Base-by-base conservation (phyloP, 495 filamentous ascomycete species). In the Venustampulla echinocandica region DNA sequence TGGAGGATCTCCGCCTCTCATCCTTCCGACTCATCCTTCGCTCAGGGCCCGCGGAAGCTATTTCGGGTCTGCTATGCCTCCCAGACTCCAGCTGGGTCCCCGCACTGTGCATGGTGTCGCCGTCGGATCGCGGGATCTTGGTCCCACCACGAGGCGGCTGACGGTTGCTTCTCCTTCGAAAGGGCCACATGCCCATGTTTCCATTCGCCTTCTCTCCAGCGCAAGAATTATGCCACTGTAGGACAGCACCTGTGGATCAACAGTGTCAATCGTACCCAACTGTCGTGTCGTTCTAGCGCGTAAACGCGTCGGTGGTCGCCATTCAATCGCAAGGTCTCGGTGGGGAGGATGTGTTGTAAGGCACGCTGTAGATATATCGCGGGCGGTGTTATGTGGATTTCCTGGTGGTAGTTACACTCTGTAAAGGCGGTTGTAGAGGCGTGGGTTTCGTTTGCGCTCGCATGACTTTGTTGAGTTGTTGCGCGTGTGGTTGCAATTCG, bases 141-240 rank as follows among this genome's bases (percentile, higher is more conserved):
- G 65, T 64, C 48, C 58, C 66, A 30, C 62, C 60, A 23, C 61
- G 57, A 30, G 64, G 55, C 51, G 65, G 66, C 54, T 64, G 69
- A 54, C 69, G 64, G 47, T 67, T 65, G 68, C 70, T 79, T 61
- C 72, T 84, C 46, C 82, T 80, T 63, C 82, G 73, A 63, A 87
- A 89, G 25, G 80, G 84, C 84, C 84, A 89, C 68, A 87, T 68
- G 59, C 77, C 76, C 82, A 86, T 87, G 52, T 61, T 70, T 69
- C 59, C 52, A 46, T 59, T 60, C 53, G 39, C 42, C 22, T 23
- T 15, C 42, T 47, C 19, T 18, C 20, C 38, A 25, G 19, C 34
- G 18, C 46, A 15, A 33, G n/a, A n/a, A n/a, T n/a, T 27, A 21
- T 41, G 51, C 47, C 44, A 28, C 34, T 19, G 19, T 34, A 38